phyloP scores from a whole-genome alignment of 2,329 filamentous ascomycete species.

The Scedosporium dehoogii region DNA sequence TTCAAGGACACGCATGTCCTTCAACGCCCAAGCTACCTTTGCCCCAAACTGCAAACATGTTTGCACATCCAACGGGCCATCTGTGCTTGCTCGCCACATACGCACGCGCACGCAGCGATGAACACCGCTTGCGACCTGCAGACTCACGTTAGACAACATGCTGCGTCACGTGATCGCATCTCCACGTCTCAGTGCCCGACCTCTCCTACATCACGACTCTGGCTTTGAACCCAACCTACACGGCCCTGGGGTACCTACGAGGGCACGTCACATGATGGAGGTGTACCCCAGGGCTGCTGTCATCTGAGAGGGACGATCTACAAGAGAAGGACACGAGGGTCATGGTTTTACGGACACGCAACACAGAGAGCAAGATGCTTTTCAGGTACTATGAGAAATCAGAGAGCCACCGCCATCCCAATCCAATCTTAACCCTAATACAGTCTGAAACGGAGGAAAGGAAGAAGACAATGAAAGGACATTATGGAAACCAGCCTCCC shows the following conservation, averaged over 20 bases:
- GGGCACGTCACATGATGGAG: neutral
- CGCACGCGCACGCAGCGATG: neutral
- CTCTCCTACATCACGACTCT: neutral
- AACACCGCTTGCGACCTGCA: neutral
- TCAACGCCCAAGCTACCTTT: no score
- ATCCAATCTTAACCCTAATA: neutral
- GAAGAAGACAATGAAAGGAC: neutral
- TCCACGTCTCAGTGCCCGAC: neutral
- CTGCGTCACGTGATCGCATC: neutral
- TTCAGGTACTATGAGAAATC: constrained; percentile 4
- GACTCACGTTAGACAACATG: neutral
- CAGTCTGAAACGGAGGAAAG: neutral
- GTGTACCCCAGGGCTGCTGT: neutral
- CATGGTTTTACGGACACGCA: no score
- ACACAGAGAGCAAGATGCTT: neutral
- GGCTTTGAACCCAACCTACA: neutral
- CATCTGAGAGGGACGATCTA: no score
- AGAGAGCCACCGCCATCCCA: neutral
- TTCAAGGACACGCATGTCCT: no score
- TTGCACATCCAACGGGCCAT: no score
- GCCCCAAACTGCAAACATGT: no score
- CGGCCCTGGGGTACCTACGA: neutral
- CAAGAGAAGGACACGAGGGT: no score
- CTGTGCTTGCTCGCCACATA: neutral
- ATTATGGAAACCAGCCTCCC: neutral